phyloP scores from a whole-genome alignment of 345 rosid genomes.

The Rubroshorea leprosula region DNA sequence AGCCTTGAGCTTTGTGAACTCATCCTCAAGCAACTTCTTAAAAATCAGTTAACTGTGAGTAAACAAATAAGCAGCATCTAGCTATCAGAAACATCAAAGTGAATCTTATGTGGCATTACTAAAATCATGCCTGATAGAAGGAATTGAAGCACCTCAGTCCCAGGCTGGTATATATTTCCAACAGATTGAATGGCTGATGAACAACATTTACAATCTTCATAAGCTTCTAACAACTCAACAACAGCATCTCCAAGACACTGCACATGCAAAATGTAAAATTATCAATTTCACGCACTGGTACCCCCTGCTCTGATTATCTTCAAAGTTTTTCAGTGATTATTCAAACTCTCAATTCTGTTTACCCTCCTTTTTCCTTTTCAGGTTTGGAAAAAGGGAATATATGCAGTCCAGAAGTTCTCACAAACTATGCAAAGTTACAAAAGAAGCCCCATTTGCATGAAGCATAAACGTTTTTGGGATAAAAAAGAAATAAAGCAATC shows the following conservation, averaged over 20 bases:
- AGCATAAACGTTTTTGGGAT: neutral
- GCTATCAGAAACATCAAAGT: neutral
- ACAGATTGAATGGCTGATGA: slow-evolving; percentile 59
- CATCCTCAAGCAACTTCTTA: slow-evolving; percentile 55
- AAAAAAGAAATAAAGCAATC: neutral
- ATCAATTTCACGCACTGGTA: neutral
- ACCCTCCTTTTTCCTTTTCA: neutral
- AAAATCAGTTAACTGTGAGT: slow-evolving; percentile 69
- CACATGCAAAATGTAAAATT: slow-evolving; percentile 36
- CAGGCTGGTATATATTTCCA: slow-evolving; percentile 56
- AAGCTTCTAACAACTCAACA: slow-evolving; percentile 46
- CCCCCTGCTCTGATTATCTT: neutral
- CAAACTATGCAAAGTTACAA: too few relatives aligned
- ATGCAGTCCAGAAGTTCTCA: neutral
- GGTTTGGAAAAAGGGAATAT: neutral
- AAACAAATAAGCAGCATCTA: slow-evolving; percentile 14
- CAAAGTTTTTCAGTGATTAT: neutral
- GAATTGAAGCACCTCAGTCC: slow-evolving; percentile 37
- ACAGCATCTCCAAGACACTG: slow-evolving; percentile 63
- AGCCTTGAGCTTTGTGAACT: slow-evolving; percentile 47
- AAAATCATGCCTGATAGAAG: neutral
- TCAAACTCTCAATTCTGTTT: too few relatives aligned
- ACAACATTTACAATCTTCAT: slow-evolving; percentile 37
- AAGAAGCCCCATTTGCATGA: neutral
- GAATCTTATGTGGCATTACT: neutral